Conservation (phyloP, 768 basidiomycete species). For the Leccinum disarticulatum region DNA sequence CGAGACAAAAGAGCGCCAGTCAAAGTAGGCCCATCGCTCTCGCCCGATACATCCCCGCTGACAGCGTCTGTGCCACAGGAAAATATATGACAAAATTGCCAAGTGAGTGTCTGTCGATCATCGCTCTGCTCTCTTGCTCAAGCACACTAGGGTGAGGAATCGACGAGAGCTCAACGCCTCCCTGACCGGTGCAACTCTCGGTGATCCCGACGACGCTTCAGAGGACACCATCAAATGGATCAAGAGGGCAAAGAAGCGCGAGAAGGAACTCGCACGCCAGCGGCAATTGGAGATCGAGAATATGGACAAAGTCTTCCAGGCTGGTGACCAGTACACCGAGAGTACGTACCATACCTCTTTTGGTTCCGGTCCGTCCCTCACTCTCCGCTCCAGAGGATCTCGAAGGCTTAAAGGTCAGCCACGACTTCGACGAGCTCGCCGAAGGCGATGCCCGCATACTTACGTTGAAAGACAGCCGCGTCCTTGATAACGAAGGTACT, state of each 20-base stretch:
- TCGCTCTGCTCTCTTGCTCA: constrained; percentile 36
- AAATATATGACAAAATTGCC: constrained; percentile 71
- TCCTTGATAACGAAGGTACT: constrained; percentile 52
- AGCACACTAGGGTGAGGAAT: constrained; percentile 79
- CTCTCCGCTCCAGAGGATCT: constrained; percentile 66
- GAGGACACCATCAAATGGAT: constrained; percentile 89
- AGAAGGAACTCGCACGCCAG: constrained; percentile 83
- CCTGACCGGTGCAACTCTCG: constrained; percentile 91
- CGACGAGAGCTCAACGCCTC: constrained; percentile 88
- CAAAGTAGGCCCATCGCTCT: constrained; percentile 59
- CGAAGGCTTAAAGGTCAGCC: constrained; percentile 92
- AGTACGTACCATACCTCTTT: constrained; percentile 47
- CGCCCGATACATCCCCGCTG: constrained; percentile 14
- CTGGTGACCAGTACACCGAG: constrained; percentile 76
- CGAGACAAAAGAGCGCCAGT: constrained; percentile 67
- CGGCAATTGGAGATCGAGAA: constrained; percentile 80
- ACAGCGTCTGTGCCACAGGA: constrained; percentile 44
- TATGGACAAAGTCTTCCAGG: constrained; percentile 72
- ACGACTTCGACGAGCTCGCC: constrained; percentile 88
- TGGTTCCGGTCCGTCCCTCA: constrained; percentile 1
- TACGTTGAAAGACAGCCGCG: constrained; percentile 88
- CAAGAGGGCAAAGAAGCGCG: constrained; percentile 86
- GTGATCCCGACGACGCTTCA: constrained; percentile 75
- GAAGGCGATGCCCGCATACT: constrained; percentile 96
- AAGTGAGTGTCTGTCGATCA: constrained; percentile 68